Base-by-base conservation (phyloP, 768 basidiomycete species). In the Suillus spraguei region DNA sequence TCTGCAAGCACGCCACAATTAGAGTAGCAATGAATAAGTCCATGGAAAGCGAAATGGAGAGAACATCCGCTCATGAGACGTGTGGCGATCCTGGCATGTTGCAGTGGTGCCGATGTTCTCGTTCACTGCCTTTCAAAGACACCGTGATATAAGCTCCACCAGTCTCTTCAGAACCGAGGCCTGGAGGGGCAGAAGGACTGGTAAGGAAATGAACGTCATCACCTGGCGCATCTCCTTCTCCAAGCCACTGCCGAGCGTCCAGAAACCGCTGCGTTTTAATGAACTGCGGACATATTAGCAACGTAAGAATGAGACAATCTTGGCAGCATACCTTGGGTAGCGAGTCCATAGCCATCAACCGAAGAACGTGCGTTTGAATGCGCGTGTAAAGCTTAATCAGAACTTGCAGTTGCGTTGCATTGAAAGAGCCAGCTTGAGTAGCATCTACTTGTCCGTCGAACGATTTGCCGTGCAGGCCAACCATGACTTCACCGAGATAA, bases 271-370 rank as follows among this genome's bases (percentile, higher is more conserved):
- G 85, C 1, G 91, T 93, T 76, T 94, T 94, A 79, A 94, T 92
- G 79, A 95, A 95, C 94, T 95, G 64, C 16, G 50, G 33, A 56
- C 16, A 61, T 46, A 42, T 24, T 60, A 16, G 41, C 22, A 11
- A 64, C 20, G 64, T 63, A 54, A 64, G 54, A 17, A 65, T 65
- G 65, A 64, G 63, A 62, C 46, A 62, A 42, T 8, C 20, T 44
- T 32, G 49, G 60, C 49, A 56, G 70, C 81, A 35, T 69, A 92
- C 93, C 84, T 97, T 97, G 16, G 97, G 97, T n/a, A 99, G 91
- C 8, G 97, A 98, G 76, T 99, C 97, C 62, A 96, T 97, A 20
- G 97, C 95, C 93, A 99, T 97, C 69, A 99, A 74, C 54, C 97
- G 87, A 82, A 99, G 99, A 67, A 99, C 95, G 71, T 99, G 96